Percentiles rank a stretch among this genome's conserved stretches.
Evolutionary conservation across 176 grass and related monocot species (phyloP).

Genomic region (Pontederia paniculata): DNA sequence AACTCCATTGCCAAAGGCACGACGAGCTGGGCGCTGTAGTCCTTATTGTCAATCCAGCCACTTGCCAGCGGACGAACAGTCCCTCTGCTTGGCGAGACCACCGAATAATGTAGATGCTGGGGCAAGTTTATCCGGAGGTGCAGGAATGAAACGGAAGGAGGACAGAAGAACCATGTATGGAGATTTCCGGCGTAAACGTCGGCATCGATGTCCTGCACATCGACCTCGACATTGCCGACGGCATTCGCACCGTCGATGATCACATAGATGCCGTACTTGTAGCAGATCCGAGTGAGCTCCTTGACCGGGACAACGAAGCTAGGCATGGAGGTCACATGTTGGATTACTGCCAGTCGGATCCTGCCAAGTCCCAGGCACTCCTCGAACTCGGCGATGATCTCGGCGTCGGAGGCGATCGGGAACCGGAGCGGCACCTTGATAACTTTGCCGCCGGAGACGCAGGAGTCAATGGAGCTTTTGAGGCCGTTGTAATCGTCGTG

Average conservation of each 20-base stretch:
- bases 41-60: conserved; percentile 84
- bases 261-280: conserved; percentile 64
- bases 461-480: conserved; percentile 87
- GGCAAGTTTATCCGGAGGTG: conserved; percentile 37
- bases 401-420: conserved; percentile 44
- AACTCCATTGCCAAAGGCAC: conserved; percentile 62
- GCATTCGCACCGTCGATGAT: conserved; percentile 77
- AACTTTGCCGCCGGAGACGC: conserved; percentile 55
- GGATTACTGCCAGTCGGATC: conserved; percentile 70
- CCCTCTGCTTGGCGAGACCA: conserved; percentile 74
- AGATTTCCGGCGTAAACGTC: conserved; percentile 94
- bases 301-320: conserved; percentile 79
- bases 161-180: conserved; percentile 97
- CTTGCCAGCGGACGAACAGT: conserved; percentile 79
- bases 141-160: conserved; percentile 65
- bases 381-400: conserved; percentile 61
- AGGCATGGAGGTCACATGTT: conserved; percentile 95
- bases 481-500: conserved; percentile 81
- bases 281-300: conserved; percentile 74
- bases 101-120: conserved; percentile 65
- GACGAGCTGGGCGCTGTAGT: conserved; percentile 82
- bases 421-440: conserved; percentile 91
- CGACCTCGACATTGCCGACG: conserved; percentile 66
- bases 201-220: conserved; percentile 67
- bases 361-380: conserved; percentile 38